Base-by-base conservation (phyloP, 2,329 filamentous ascomycete genomes). In the Corniculantispora saksenae region DNA sequence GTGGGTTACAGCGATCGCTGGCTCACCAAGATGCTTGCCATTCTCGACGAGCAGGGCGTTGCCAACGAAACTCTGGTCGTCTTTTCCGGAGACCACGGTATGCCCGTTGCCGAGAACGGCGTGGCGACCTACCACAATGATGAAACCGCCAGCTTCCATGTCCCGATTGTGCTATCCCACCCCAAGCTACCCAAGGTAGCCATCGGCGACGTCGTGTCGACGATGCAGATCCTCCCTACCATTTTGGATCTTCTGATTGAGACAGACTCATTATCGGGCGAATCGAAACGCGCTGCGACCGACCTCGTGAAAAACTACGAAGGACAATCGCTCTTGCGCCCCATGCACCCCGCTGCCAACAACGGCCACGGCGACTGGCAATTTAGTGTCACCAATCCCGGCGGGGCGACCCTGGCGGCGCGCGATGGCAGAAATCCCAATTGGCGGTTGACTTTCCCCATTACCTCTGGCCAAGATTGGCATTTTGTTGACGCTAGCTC, bases 251-350 rank as follows among this genome's bases (percentile, higher is more conserved):
- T 78, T 0, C 72, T 78, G 47, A 64, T 72, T 35, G 73, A 76
- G 63, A 74, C 73, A 8, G 72, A 70, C 19, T 78, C 76, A 8
- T 72, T 78, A 47, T 72, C 72, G 53, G 62, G 67, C 2, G 68
- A 70, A 40, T 71, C 72, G 15, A 69, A 64, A 15, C 55, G 65
- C 4, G 71, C 72, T 12, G 74, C 74, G 0, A 66, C 57, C 3
- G 74, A 77, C 51, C 69, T 78, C 10, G 63, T 69, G 2, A 65
- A 70, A 29, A 75, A 76, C 55, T 77, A 76, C 57, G 76, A 77
- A 56, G 76, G 76, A 1, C 74, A 77, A 47, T 77, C 75, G 3
- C 70, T 78, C 6, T 71, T 78, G 25, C 75, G 76, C 67, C 73
- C 43, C 69, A 67, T 61, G 68, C 66, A 47, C n/a, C 32, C 59